A percentile compares a stretch with the other conserved stretches of the same genome.
Evolutionary conservation across 208 protist genomes (phyloP).

Genomic region (Naegleria gruberi): DNA sequence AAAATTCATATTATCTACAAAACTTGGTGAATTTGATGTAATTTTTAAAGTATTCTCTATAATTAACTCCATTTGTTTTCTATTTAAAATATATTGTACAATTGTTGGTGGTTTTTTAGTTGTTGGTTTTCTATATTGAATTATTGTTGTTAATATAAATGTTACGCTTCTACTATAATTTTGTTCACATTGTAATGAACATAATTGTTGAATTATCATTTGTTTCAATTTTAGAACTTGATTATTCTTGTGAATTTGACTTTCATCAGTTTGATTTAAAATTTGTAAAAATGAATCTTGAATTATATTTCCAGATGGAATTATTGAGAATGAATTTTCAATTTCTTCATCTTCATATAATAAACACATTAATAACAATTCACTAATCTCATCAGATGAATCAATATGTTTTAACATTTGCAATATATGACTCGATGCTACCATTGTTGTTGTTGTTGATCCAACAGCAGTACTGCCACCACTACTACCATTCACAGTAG

Average conservation of each 20-base stretch:
- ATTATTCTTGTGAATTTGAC: neutral
- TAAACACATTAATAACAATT: neutral
- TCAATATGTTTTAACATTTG: neutral
- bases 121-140: neutral
- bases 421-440: neutral
- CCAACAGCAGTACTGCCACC: no score
- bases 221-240: neutral
- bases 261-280: neutral
- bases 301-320: neutral
- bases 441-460: no score
- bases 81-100: neutral
- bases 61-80: neutral
- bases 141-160: neutral
- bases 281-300: neutral
- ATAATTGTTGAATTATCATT: neutral
- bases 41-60: neutral
- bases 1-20: slow-evolving; percentile 11
- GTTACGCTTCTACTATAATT: neutral
- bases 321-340: neutral
- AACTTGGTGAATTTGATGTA: neutral
- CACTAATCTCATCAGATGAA: neutral
- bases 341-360: neutral
- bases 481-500: no score
- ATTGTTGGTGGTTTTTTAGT: neutral
- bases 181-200: neutral